Evolutionary conservation across 2,329 filamentous ascomycete genomes (phyloP), one percentile per base, ranked within the genome.

Genomic region (Ophiostoma himal-ulmi): DNA sequence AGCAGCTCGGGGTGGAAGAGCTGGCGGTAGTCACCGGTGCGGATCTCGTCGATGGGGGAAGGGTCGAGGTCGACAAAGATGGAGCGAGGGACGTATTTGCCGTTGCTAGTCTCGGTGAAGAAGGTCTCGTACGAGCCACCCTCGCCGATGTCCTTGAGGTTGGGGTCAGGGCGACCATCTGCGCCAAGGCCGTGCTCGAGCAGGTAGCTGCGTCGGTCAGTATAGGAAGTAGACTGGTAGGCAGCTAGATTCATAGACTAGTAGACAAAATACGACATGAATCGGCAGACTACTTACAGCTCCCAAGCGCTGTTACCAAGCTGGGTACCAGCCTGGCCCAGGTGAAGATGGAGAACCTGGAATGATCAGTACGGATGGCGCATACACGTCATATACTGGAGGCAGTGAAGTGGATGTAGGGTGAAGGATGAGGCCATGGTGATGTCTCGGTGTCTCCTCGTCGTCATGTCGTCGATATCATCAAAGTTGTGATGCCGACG

Each of bases 291-390:
- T 54, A 34, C 88, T 78, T 86, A 91, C 89, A 91, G 88, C 82
- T 91, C 89, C 89, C 89, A 91, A 76, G 89, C 89, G 78, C 87
- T 89, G 84, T 90, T 90, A 78, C 89, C 89, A 74, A 91, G 87
- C 86, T 91, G 89, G 78, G 84, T 87, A 82, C 89, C 89, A 82
- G 89, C 89, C 84, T 91, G 86, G 79, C 86, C 86, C 76, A 88
- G 79, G 79, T 88, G 86, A 78, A 88, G 81, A 81, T 88, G 86
- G 81, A 88, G 83, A 80, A 88, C 84, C 86, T 88, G 39, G 37
- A 36, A 10, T 39, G 10, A 26, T 26, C 67, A 57, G 13, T 37
- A 30, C 57, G 5, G 30, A 30, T 30, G 30, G 26, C 7, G 26
- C n/a, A 57, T n/a, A 8, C 7, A 30, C 30, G 30, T 2, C 4